These are phyloP conservation scores for Echeveria elegans DNA, from an alignment of 164 flowering plant species.

Conservation along the genomic window DNA sequence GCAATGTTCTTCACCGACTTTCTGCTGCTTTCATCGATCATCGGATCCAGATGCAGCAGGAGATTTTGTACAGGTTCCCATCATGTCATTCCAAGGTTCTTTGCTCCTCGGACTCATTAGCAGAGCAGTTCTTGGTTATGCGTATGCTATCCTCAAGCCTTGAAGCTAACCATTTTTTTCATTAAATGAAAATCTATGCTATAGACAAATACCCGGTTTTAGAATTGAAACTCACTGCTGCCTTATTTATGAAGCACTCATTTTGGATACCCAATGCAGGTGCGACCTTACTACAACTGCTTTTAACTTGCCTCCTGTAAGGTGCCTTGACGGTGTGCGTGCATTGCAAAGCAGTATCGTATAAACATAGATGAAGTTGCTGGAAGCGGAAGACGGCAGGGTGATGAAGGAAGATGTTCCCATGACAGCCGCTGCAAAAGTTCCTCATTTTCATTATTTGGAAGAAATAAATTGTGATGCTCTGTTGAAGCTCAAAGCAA, in stretches of 20 bases:
- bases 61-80: constrained; percentile 91
- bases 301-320: constrained; percentile 93
- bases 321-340: constrained; percentile 97
- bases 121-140: constrained; percentile 81
- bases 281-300: constrained; percentile 97
- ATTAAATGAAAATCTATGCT: background rate
- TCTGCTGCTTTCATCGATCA: constrained; percentile 79
- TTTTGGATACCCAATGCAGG: constrained; percentile 31
- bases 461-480: constrained; percentile 87
- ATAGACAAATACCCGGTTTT: constrained; percentile 27
- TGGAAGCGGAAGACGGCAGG: constrained; percentile 89
- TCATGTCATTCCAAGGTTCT: constrained; percentile 93
- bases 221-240: background rate
- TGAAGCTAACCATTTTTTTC: background rate
- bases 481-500: constrained; percentile 56
- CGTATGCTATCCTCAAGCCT: constrained; percentile 40
- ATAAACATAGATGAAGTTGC: constrained; percentile 48
- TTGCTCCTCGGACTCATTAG: constrained; percentile 95
- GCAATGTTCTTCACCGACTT: constrained; percentile 84
- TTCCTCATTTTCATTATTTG: constrained; percentile 93
- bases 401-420: constrained; percentile 75
- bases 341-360: constrained; percentile 72
- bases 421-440: constrained; percentile 83
- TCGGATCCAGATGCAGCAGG: constrained; percentile 63
- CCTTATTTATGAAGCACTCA: background rate